Percentiles rank a stretch among this genome's conserved stretches.
Conservation (phyloP, 257 asterid genomes). For the Asclepias syriaca region DNA sequence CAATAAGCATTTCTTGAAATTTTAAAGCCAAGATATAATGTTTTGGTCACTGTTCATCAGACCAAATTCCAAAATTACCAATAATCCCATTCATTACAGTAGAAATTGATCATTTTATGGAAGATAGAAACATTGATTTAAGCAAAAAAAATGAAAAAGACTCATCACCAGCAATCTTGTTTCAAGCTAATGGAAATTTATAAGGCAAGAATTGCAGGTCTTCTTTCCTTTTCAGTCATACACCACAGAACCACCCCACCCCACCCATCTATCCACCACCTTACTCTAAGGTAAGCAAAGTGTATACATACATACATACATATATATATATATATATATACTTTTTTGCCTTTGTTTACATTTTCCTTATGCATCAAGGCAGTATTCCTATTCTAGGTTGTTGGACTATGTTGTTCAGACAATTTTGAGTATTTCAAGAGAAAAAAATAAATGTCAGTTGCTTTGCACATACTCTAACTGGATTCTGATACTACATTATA, state of each 20-base stretch:
- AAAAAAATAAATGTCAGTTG: conserved; percentile 29
- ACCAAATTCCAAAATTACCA: neutral
- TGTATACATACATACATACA: conserved; percentile 7
- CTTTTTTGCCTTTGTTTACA: conserved; percentile 12
- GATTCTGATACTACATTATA: conserved; percentile 36
- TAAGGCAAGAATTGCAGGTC: conserved; percentile 37
- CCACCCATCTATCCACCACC: conserved; percentile 11
- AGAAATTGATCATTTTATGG: conserved; percentile 16
- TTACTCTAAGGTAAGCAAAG: conserved; percentile 46
- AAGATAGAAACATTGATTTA: conserved; percentile 3
- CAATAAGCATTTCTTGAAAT: no score
- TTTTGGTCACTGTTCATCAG: neutral
- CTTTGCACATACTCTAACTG: conserved; percentile 71
- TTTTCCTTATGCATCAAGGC: conserved; percentile 68
- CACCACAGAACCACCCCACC: neutral
- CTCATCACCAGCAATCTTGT: conserved; percentile 36
- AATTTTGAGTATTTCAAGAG: conserved; percentile 31
- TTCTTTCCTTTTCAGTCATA: conserved; percentile 57
- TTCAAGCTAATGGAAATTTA: conserved; percentile 6
- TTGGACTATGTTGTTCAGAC: conserved; percentile 37
- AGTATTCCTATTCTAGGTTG: conserved; percentile 54
- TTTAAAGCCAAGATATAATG: no score
- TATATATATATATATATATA: neutral
- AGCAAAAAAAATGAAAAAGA: conserved; percentile 40
- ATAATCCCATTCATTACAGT: conserved; percentile 10